Base-by-base conservation (phyloP, 2,329 filamentous ascomycete genomes). In the Talaromyces sp. region DNA sequence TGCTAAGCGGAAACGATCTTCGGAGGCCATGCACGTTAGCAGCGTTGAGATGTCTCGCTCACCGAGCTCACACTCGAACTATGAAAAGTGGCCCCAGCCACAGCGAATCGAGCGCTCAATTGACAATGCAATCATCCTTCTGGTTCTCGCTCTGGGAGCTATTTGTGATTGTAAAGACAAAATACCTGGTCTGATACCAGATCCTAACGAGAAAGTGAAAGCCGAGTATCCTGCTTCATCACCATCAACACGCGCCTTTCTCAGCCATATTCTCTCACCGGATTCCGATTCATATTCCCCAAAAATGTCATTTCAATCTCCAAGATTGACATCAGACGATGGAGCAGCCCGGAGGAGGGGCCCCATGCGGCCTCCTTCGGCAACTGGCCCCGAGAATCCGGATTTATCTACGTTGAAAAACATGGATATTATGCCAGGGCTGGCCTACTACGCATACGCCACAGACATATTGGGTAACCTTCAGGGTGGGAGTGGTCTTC, bases 401-500 rank as follows among this genome's bases (percentile, higher is more conserved):
- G 72, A 71, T 22, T 62, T 59, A 3, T 59, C 65, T 2, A 55
- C 67, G 15, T 64, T 75, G 58, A 82, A 84, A 67, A 96, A 96
- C 70, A 82, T 95, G 57, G 92, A 98, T 69, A 84, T 90, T 7
- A 90, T 97, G 63, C 93, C 95, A 0, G 95, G 95, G 0, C 79
- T 98, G 62, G 89, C 92, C 32, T 97, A 97, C 72, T 97, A 93
- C 72, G 90, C 90, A 1, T 88, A 90, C 64, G 93, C 92, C 2
- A 89, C 89, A 0, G 89, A 95, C 64, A 96, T 98, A 42, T 79
- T 98, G 17, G 92, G 92, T 5, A 89, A 89, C 62, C 87, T 95
- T 57, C 82, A 87, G 39, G 93, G 90, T 13, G 89, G 89, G 0
- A 90, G 89, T 64, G 90, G 90, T 51, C 81, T 98, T 62, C 88